Base-by-base conservation (phyloP, 768 basidiomycete species). In the Tubosaeta sp. region DNA sequence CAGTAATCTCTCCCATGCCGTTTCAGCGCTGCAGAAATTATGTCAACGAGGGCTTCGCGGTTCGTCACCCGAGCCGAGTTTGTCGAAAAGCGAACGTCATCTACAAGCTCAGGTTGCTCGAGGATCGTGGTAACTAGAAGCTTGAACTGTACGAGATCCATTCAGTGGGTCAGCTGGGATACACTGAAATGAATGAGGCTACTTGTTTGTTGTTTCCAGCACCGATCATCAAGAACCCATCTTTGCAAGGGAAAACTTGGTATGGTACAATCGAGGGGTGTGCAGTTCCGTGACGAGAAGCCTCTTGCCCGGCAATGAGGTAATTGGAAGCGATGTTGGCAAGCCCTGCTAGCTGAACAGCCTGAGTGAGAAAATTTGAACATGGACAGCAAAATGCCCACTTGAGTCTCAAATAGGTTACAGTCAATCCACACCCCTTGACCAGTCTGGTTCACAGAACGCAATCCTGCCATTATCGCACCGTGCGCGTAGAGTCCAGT, bases 221-320 rank as follows among this genome's bases (percentile, higher is more conserved):
- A 40, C 92, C 93, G 56, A 96, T 84, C 94, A 96, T 95, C 52
- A 96, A 69, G 65, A 83, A 94, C 27, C 91, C 90, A 59, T 92
- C 84, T 62, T 82, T 79, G 64, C 93, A 95, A 0, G 86, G 80
- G 66, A 95, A 94, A 4, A 84, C 90, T 67, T 94, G 90, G 70
- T 94, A 95, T 3, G 93, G 92, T 7, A 94, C 94, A 60, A 97
- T 86, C 16, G 90, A 93, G 13, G 94, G 90, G 66, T 97, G 94
- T 0, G 89, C 82, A 25, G 94, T 96, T n/a, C 94, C 94, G 66
- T 91, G 84, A 48, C 94, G 76, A 29, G 77, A 75, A 21, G 87
- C 94, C 66, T 94, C 90, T 66, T 85, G 71, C 14, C 86, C 88
- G 11, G 89, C 80, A 48, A 96, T 86, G 48, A 97, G 82, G 73